Base-by-base conservation (phyloP, 192 early-diverging fungal genomes). In the Borealophlyctis nickersoniae region DNA sequence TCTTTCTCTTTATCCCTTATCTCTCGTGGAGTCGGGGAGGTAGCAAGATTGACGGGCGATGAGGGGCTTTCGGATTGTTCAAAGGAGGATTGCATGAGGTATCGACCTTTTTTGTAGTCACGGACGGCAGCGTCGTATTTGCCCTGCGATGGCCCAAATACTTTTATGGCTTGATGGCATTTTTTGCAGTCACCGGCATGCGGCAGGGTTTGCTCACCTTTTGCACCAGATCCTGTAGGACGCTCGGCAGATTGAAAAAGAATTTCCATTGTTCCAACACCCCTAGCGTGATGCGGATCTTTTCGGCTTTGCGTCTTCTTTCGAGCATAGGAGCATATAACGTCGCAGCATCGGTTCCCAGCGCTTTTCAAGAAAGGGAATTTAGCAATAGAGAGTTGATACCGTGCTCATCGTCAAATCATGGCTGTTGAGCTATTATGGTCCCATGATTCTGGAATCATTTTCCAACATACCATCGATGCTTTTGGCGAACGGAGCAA, bases 241-340 rank as follows among this genome's bases (percentile, higher is more conserved):
- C 91, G 49, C 86, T 88, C 4, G 96, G 94, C n/a, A 99, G 70
- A 66, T 93, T 95, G 71, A 99, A 98, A 70, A 96, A 95, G 73
- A 98, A 93, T 65, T 92, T 90, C 83, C 94, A 99, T 49, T 92
- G 84, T 65, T 94, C 91, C n/a, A 99, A 78, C n/a, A 98, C 77
- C 39, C 78, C 84, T 9, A 99, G 84, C 2, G 96, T 92, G 7
- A 84, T 86, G 7, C 92, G 84, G n/a, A 99, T 86, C 76, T 92
- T 91, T 58, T 95, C 96, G 0, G 90, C 90, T 51, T 91, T 90
- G 19, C 79, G 82, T 32, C 94, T 82, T 9, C 93, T 75, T 50
- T 92, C 88, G 7, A 98, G 71, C 22, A 98, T 81, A 0, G 94
- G 94, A 7, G 86, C 84, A 75, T 92, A 96, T 1, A 96, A 80